Percentiles rank a stretch among this genome's conserved stretches.
These are phyloP conservation scores for Candida manassasensis DNA, from an alignment of 805 yeast species.

Conservation along the genomic window DNA sequence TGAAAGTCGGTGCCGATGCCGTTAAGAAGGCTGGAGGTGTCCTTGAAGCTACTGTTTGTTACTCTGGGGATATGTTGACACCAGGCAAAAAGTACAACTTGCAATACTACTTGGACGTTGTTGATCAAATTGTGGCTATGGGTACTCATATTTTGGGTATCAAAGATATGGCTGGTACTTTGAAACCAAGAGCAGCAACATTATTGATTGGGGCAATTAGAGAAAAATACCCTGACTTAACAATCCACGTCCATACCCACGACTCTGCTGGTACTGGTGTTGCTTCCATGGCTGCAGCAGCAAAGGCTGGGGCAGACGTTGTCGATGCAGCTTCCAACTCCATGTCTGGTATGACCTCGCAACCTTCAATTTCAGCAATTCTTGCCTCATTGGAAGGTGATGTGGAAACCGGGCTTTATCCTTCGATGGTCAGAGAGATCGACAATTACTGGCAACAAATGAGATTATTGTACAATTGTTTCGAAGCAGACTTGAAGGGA, in stretches of 20 bases:
- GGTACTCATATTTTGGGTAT: conserved; percentile 97
- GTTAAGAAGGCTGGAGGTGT: conserved; percentile 98
- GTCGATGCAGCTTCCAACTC: conserved; percentile 97
- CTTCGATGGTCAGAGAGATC: conserved; percentile 66
- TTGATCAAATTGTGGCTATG: conserved; percentile 79
- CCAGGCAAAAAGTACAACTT: conserved; percentile 95
- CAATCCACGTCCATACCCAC: conserved; percentile 98
- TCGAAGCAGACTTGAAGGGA: conserved; percentile 97
- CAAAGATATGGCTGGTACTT: conserved; percentile 99
- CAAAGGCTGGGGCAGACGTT: conserved; percentile 94
- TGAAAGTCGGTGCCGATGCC: conserved; percentile 96
- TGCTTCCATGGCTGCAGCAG: conserved; percentile 92
- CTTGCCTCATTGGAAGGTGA: conserved; percentile 90
- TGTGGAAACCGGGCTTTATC: conserved; percentile 67
- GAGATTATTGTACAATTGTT: conserved; percentile 93
- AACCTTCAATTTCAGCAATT: conserved; percentile 91
- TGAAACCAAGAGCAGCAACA: conserved; percentile 92
- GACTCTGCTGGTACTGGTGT: conserved; percentile 99
- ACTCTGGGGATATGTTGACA: conserved; percentile 97
- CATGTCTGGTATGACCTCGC: conserved; percentile 97
- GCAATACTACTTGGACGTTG: conserved; percentile 78
- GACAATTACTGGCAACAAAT: conserved; percentile 99
- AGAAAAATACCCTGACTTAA: conserved; percentile 83
- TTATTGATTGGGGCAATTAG: conserved; percentile 76
- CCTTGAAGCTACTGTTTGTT: conserved; percentile 96